Percentiles rank a stretch among this genome's conserved stretches.
These are phyloP conservation scores for Phaeodactylum tricornutum DNA, from an alignment of 108 stramenopile genomes.

Conservation along the genomic window DNA sequence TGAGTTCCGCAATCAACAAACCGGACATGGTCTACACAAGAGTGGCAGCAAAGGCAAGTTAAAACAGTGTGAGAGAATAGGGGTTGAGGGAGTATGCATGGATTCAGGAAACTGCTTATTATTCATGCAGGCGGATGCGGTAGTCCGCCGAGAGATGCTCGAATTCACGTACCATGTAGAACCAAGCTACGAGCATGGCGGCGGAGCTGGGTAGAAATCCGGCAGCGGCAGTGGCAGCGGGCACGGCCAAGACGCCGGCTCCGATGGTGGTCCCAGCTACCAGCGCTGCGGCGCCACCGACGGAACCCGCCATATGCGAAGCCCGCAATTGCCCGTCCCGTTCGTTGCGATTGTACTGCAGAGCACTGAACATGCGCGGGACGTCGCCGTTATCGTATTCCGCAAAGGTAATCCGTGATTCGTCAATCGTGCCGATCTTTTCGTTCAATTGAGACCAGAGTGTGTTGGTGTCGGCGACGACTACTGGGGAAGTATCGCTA, in stretches of 20 bases:
- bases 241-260: slow-evolving; percentile 66
- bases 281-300: slow-evolving; percentile 58
- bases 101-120: no score
- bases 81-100: no score
- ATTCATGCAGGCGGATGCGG: no score
- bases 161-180: no score
- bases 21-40: slow-evolving; percentile 72
- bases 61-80: no score
- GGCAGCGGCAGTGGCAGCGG: slow-evolving; percentile 53
- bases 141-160: no score
- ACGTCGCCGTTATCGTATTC: slow-evolving; percentile 42
- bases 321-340: slow-evolving; percentile 6
- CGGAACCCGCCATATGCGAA: slow-evolving; percentile 24
- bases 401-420: slow-evolving; percentile 35
- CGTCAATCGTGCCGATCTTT: slow-evolving; percentile 60
- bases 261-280: slow-evolving; percentile 72
- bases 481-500: no score
- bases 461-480: no score
- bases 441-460: no score
- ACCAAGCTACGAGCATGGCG: slow-evolving; percentile 57
- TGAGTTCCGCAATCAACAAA: slow-evolving; percentile 77
- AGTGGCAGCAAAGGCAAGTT: no score
- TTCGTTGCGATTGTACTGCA: slow-evolving; percentile 30
- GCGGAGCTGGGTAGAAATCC: slow-evolving; percentile 64
- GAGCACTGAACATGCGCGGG: slow-evolving; percentile 31